Evolutionary conservation across 345 rosid species (phyloP).

Genomic region (Rhodomyrtus tomentosa): DNA sequence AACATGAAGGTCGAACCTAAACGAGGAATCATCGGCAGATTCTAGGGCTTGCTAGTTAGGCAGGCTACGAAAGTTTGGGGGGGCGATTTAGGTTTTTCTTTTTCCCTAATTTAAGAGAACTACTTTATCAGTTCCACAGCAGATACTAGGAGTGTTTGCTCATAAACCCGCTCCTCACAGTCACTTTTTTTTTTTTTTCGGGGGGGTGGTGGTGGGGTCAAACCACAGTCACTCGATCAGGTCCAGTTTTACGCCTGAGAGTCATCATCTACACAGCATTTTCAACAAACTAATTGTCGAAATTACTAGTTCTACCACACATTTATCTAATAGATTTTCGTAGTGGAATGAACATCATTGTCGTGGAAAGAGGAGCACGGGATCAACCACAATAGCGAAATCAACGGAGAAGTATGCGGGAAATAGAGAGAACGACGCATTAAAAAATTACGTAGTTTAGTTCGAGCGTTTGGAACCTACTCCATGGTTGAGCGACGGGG

Average conservation of each 20-base stretch:
- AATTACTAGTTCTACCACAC: not conserved
- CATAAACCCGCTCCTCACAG: not conserved
- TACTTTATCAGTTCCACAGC: not conserved
- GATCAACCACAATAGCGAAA: not conserved
- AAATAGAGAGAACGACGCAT: not conserved
- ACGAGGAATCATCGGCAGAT: not conserved
- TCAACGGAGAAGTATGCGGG: not conserved
- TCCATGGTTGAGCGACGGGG: not conserved
- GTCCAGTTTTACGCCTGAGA: not conserved
- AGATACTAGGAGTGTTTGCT: not conserved
- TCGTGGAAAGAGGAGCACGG: not conserved
- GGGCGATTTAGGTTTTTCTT: not conserved
- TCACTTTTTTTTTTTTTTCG: not conserved
- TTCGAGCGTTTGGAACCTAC: not conserved
- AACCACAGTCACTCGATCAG: not conserved
- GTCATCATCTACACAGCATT: not conserved
- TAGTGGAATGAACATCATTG: not conserved
- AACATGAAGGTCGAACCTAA: not conserved
- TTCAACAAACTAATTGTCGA: not conserved
- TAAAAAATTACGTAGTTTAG: accelerated
- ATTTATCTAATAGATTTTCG: not conserved
- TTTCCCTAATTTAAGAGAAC: not conserved
- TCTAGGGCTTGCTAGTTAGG: not conserved
- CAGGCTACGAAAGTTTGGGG: not conserved
- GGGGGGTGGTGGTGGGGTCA: too few species aligned